A percentile compares a stretch with the other conserved stretches of the same genome.
These are phyloP conservation scores for Phalaenopsis aphrodite DNA, from an alignment of 106 monocot genomes.

Conservation along the genomic window DNA sequence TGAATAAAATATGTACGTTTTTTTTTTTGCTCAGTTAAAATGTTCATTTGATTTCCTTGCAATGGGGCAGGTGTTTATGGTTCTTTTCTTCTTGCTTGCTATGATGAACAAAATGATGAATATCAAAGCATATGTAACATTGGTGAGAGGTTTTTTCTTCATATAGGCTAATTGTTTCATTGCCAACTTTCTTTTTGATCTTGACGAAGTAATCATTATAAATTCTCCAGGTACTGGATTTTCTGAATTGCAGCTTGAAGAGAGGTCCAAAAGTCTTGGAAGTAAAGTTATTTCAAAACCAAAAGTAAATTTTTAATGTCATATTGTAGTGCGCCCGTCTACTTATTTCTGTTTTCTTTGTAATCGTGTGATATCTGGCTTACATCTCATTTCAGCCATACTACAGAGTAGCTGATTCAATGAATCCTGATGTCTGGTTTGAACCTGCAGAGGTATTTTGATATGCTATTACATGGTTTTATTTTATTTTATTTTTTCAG, in stretches of 20 bases:
- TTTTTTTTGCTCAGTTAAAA: background rate
- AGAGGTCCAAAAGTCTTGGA: conserved; percentile 70
- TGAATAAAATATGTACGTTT: background rate
- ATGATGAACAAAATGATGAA: conserved; percentile 94
- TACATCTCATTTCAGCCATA: conserved; percentile 56
- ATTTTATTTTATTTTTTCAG: background rate
- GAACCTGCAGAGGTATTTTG: conserved; percentile 83
- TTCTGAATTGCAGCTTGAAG: conserved; percentile 84
- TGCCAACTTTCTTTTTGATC: no score
- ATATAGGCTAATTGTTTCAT: background rate
- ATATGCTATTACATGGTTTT: background rate
- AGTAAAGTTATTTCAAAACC: conserved; percentile 69
- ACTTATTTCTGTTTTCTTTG: background rate
- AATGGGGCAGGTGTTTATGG: conserved; percentile 73
- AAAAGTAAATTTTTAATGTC: conserved; percentile 37
- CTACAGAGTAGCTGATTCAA: conserved; percentile 78
- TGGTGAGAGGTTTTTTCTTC: conserved; percentile 31
- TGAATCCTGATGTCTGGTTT: conserved; percentile 98
- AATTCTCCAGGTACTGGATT: conserved; percentile 78
- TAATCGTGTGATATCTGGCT: background rate
- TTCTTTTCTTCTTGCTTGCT: conserved; percentile 96
- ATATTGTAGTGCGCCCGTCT: background rate
- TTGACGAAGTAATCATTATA: conserved; percentile 1
- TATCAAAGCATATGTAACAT: conserved; percentile 97
- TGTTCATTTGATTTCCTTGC: background rate